Percentiles rank a stretch among this genome's conserved stretches.
Evolutionary conservation across 495 filamentous ascomycete species (phyloP).

Genomic region (Xylaria cubensis): DNA sequence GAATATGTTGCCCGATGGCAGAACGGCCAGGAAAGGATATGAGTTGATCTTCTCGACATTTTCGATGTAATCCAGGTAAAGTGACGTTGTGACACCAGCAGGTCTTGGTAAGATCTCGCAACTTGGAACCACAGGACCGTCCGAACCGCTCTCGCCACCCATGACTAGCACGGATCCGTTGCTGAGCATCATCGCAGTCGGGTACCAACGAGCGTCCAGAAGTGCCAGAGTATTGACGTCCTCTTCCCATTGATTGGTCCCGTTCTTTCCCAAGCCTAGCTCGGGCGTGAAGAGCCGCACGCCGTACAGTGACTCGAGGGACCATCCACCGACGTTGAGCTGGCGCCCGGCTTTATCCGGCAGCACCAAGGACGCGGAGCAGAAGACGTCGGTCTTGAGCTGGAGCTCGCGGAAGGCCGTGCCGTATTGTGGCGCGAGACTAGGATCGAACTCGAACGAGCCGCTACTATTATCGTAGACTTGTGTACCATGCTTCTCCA

Average conservation of each 20-base stretch:
- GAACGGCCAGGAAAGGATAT: constrained; percentile 53
- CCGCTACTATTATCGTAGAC: constrained; percentile 52
- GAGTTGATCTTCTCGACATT: constrained; percentile 55
- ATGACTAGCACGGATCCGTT: constrained; percentile 59
- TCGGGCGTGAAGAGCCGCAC: constrained; percentile 57
- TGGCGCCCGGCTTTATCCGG: constrained; percentile 57
- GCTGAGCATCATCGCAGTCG: constrained; percentile 55
- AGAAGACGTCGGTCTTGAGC: constrained; percentile 57
- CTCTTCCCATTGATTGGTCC: constrained; percentile 59
- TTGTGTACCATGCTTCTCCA: constrained; percentile 55
- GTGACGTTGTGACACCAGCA: constrained; percentile 30
- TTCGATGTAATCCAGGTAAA: constrained; percentile 52
- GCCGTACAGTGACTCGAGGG: constrained; percentile 51
- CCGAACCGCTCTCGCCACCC: constrained; percentile 55
- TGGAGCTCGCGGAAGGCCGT: constrained; percentile 54
- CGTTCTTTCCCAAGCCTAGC: constrained; percentile 50
- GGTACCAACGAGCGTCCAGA: constrained; percentile 57
- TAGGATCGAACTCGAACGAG: constrained; percentile 56
- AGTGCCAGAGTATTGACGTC: constrained; percentile 49
- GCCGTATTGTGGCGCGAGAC: constrained; percentile 46
- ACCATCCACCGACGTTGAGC: constrained; percentile 58
- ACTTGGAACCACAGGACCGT: constrained; percentile 49
- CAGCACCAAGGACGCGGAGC: constrained; percentile 51
- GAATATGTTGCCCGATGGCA: constrained; percentile 53
- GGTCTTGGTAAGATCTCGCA: constrained; percentile 53